phyloP scores from a whole-genome alignment of 768 basidiomycete genomes.

The Daedalea quercina region DNA sequence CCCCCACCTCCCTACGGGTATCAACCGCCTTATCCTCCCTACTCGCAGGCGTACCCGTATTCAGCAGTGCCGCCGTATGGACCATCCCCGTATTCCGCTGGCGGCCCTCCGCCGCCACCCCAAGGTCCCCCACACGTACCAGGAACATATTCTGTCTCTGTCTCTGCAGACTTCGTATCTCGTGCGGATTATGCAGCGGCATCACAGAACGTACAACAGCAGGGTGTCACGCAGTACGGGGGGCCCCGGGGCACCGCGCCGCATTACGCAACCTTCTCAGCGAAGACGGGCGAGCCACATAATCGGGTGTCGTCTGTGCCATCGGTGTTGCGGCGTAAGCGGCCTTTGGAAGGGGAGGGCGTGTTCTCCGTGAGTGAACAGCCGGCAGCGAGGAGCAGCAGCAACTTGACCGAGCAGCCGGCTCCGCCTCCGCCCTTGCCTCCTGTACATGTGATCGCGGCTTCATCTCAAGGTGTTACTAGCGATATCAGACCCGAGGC shows the following conservation, averaged over 20 bases:
- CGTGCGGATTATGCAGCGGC: not conserved
- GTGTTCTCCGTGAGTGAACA: not conserved
- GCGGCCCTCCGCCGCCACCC: not conserved
- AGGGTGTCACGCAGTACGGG: not conserved
- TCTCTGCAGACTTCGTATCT: not conserved
- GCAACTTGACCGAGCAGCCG: not conserved
- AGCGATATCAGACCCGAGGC: not conserved
- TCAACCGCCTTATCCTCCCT: slow-evolving; percentile 5
- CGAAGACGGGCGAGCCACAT: slow-evolving; percentile 6
- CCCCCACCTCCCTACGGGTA: not conserved
- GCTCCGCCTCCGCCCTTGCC: not conserved
- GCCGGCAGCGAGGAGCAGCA: not conserved
- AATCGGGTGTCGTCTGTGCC: not conserved
- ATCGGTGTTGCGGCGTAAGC: not conserved
- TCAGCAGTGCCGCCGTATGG: slow-evolving; percentile 1
- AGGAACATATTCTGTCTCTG: slow-evolving; percentile 5
- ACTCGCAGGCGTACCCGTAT: slow-evolving; percentile 14
- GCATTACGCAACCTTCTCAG: slow-evolving; percentile 6
- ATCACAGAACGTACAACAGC: not conserved
- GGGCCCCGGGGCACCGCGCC: not conserved
- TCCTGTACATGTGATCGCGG: too few relatives aligned
- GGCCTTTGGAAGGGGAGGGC: not conserved
- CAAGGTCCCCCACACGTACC: slow-evolving; percentile 1
- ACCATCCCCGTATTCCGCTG: not conserved
- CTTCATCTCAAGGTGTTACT: not conserved